Percentiles rank a stretch among this genome's conserved stretches.
These are phyloP conservation scores for Nevesoporus exiguus DNA, from an alignment of 768 basidiomycete genomes.

Conservation along the genomic window DNA sequence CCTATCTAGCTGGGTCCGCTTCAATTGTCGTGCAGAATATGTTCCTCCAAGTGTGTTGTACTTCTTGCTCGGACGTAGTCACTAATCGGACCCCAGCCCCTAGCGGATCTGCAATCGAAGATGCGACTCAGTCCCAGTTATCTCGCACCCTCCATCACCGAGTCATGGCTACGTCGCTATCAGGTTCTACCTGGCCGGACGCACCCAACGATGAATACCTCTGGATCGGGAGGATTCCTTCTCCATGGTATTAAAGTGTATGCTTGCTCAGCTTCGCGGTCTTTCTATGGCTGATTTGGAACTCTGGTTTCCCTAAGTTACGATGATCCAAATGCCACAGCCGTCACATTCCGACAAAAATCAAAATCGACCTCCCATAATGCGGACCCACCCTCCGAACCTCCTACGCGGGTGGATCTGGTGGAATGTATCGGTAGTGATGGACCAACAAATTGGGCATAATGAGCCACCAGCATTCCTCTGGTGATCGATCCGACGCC, in stretches of 20 bases:
- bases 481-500: neutral
- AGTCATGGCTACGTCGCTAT: conserved; percentile 85
- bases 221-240: conserved; percentile 86
- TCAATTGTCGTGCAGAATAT: conserved; percentile 87
- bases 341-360: conserved; percentile 45
- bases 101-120: conserved; percentile 73
- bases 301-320: conserved; percentile 39
- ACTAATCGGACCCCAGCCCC: conserved; percentile 42
- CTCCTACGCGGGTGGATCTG: conserved; percentile 16
- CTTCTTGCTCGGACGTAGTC: neutral
- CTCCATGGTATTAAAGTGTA: conserved; percentile 87
- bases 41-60: conserved; percentile 57
- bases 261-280: conserved; percentile 11
- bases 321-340: conserved; percentile 61
- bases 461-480: neutral
- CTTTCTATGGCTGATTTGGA: neutral
- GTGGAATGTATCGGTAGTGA: neutral
- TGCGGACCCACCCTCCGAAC: conserved; percentile 1
- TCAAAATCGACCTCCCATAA: conserved; percentile 24
- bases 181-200: conserved; percentile 96
- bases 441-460: neutral
- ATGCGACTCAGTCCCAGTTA: conserved; percentile 64
- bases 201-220: conserved; percentile 91
- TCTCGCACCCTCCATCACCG: conserved; percentile 76
- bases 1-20: conserved; percentile 81